Percentiles rank a stretch among this genome's conserved stretches.
Evolutionary conservation across 805 yeast species (phyloP).

Genomic region (Schwanniomyces yamadae): DNA sequence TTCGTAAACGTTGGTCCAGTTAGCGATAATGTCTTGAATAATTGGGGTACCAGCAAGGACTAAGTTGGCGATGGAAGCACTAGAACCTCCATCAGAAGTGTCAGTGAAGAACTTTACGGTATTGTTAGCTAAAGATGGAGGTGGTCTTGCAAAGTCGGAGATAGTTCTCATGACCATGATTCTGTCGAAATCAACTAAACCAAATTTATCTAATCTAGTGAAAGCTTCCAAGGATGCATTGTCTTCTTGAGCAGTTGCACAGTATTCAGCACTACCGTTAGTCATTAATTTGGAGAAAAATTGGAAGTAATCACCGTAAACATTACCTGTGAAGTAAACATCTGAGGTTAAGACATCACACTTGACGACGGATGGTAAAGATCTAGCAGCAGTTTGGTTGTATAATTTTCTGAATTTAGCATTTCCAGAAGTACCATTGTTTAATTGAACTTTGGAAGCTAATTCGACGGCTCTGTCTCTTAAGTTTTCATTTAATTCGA

Average conservation of each 20-base stretch:
- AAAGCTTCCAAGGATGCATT: constrained; percentile 63
- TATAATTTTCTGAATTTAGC: constrained; percentile 48
- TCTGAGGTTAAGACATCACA: constrained; percentile 65
- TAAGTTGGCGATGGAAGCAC: constrained; percentile 50
- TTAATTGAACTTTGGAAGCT: constrained; percentile 44
- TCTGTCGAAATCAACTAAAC: constrained; percentile 57
- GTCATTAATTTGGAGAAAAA: constrained; percentile 49
- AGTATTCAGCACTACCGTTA: constrained; percentile 58
- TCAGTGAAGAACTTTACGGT: constrained; percentile 52
- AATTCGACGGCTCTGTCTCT: constrained; percentile 57
- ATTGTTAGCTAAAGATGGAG: constrained; percentile 40
- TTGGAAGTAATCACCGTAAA: constrained; percentile 49
- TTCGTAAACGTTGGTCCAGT: constrained; percentile 45
- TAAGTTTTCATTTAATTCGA: constrained; percentile 57
- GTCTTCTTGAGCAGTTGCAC: constrained; percentile 67
- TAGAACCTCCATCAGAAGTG: constrained; percentile 51
- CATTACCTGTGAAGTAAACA: constrained; percentile 56
- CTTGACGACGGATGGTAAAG: constrained; percentile 45
- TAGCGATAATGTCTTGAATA: constrained; percentile 48
- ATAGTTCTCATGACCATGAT: constrained; percentile 60
- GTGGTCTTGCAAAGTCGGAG: constrained; percentile 59
- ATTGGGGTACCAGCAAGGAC: constrained; percentile 54
- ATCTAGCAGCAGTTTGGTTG: constrained; percentile 49
- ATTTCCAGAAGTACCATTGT: constrained; percentile 47
- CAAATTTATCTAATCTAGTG: constrained; percentile 51